phyloP scores from a whole-genome alignment of 345 rosid genomes.

The Hibiscus mutabilis region DNA sequence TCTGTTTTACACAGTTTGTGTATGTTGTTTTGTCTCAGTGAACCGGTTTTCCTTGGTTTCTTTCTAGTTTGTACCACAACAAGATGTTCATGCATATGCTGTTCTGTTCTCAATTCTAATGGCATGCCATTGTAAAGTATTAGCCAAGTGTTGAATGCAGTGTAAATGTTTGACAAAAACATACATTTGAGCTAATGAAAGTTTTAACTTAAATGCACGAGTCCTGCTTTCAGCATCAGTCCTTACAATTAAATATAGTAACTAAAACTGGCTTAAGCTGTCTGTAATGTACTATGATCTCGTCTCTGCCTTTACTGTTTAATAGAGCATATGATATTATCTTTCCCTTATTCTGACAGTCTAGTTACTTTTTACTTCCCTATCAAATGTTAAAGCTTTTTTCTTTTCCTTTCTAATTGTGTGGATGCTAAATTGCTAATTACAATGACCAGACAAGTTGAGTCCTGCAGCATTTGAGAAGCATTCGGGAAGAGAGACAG shows the following conservation, averaged over 20 bases:
- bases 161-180: no score
- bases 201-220: no score
- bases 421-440: constrained; percentile 21
- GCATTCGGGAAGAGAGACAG: constrained; percentile 99
- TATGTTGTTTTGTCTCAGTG: constrained; percentile 45
- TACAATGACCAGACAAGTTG: constrained; percentile 57
- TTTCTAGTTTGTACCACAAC: constrained; percentile 5
- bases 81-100: constrained; percentile 7
- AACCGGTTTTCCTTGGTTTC: constrained; percentile 12
- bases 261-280: background rate
- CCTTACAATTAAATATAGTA: background rate
- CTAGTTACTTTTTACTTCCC: no score
- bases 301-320: background rate
- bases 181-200: no score
- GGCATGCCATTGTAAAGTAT: background rate
- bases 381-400: background rate
- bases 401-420: constrained; percentile 20
- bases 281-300: background rate
- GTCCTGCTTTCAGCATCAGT: background rate
- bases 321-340: no score
- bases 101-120: background rate
- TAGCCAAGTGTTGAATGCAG: background rate
- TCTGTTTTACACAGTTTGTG: constrained; percentile 22
- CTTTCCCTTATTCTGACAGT: no score
- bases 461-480: constrained; percentile 98